A percentile compares a stretch with the other conserved stretches of the same genome.
These are phyloP conservation scores for Euphorbia celastroides DNA, from an alignment of 441 rosid genomes.

Conservation along the genomic window DNA sequence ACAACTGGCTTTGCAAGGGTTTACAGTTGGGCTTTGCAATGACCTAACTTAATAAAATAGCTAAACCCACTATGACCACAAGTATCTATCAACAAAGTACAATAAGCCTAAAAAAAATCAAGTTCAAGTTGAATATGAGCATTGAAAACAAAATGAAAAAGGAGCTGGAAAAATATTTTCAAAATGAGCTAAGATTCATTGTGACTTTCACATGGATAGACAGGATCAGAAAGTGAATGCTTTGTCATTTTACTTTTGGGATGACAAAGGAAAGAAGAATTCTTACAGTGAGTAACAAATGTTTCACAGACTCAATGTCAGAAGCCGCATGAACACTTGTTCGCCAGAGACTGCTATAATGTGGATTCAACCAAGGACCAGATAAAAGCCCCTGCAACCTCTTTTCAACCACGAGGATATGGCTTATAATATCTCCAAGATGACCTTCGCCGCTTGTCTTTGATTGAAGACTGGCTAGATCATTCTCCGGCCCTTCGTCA, in stretches of 20 bases:
- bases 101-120: not conserved
- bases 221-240: not conserved
- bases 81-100: not conserved
- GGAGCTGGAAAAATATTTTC: not conserved
- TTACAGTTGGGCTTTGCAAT: not conserved
- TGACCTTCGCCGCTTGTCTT: constrained; percentile 40
- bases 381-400: constrained; percentile 74
- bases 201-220: not conserved
- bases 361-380: constrained; percentile 91
- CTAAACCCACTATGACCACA: not conserved
- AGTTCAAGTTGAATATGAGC: not conserved
- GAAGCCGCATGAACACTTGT: constrained; percentile 49
- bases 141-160: not conserved
- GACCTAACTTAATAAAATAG: not conserved
- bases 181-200: not conserved
- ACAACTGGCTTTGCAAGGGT: not conserved
- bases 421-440: constrained; percentile 43
- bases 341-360: constrained; percentile 57
- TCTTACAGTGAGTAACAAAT: constrained; percentile 55
- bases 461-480: constrained; percentile 34
- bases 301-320: constrained; percentile 47
- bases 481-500: constrained; percentile 38
- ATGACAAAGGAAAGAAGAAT: constrained; percentile 13
- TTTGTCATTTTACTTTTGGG: not conserved
- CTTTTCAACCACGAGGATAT: constrained; percentile 61